A percentile compares a stretch with the other conserved stretches of the same genome.
These are phyloP conservation scores for Fusarium piperis DNA, from an alignment of 2,329 filamentous ascomycete species.

Conservation along the genomic window DNA sequence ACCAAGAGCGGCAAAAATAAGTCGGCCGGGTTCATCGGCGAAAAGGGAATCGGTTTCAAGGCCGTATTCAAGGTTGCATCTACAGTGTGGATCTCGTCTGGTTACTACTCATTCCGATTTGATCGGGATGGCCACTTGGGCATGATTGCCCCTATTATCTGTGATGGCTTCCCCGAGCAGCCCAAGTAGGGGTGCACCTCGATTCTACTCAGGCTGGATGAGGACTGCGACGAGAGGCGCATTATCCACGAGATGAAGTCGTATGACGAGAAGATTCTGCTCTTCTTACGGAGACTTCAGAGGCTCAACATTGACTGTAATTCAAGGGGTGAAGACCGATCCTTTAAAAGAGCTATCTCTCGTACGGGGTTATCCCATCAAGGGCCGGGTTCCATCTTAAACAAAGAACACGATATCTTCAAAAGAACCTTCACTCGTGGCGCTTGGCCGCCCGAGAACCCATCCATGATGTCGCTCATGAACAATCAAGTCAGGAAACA, in stretches of 20 bases:
- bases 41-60: constrained; percentile 51
- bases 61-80: constrained; percentile 46
- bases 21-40: constrained; percentile 44
- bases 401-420: no score
- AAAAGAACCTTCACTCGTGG: not conserved
- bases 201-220: constrained; percentile 18
- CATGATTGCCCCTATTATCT: constrained; percentile 48
- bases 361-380: no score
- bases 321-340: not conserved
- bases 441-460: not conserved
- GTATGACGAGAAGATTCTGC: constrained; percentile 41
- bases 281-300: constrained; percentile 45
- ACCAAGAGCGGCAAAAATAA: constrained; percentile 41
- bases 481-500: not conserved
- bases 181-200: constrained; percentile 28
- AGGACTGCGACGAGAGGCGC: not conserved
- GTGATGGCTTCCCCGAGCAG: constrained; percentile 33
- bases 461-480: not conserved
- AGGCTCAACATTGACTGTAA: constrained; percentile 18
- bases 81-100: constrained; percentile 44
- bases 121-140: constrained; percentile 44
- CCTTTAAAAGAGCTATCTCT: not conserved
- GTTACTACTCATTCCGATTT: constrained; percentile 46
- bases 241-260: constrained; percentile 30
- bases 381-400: no score